These are phyloP conservation scores for Solanum appendiculatum DNA, from an alignment of 257 asterid genomes.

Conservation along the genomic window DNA sequence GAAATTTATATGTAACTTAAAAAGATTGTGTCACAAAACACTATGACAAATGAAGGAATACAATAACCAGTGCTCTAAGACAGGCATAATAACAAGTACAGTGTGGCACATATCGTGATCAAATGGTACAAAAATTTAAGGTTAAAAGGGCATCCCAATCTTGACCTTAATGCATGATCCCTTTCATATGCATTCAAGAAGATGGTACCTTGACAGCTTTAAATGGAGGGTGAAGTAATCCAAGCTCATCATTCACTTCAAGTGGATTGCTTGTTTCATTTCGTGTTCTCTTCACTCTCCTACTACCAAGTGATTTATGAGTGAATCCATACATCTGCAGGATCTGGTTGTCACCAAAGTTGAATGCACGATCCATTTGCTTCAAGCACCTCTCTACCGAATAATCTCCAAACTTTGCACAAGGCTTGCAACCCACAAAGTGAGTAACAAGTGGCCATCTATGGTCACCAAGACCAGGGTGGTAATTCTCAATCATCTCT, in stretches of 20 bases:
- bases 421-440: slow-evolving; percentile 98
- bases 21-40: slow-evolving; percentile 20
- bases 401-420: slow-evolving; percentile 85
- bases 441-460: slow-evolving; percentile 98
- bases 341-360: slow-evolving; percentile 79
- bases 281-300: slow-evolving; percentile 54
- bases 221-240: slow-evolving; percentile 70
- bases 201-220: slow-evolving; percentile 39
- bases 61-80: slow-evolving; percentile 20
- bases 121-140: background rate
- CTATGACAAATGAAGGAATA: slow-evolving; percentile 25
- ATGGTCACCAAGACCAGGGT: slow-evolving; percentile 86
- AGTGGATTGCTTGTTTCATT: slow-evolving; percentile 74
- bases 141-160: background rate
- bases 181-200: background rate
- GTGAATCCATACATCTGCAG: slow-evolving; percentile 79
- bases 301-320: slow-evolving; percentile 53
- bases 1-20: slow-evolving; percentile 6
- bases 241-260: slow-evolving; percentile 48
- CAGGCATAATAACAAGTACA: slow-evolving; percentile 16
- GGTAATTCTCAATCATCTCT: slow-evolving; percentile 88
- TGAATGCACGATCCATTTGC: slow-evolving; percentile 87
- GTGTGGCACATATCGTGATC: slow-evolving; percentile 14
- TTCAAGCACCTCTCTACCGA: slow-evolving; percentile 87
- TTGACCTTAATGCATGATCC: background rate